Base-by-base conservation (phyloP, 148 eudicot species). In the Vaccinium myrtillus region DNA sequence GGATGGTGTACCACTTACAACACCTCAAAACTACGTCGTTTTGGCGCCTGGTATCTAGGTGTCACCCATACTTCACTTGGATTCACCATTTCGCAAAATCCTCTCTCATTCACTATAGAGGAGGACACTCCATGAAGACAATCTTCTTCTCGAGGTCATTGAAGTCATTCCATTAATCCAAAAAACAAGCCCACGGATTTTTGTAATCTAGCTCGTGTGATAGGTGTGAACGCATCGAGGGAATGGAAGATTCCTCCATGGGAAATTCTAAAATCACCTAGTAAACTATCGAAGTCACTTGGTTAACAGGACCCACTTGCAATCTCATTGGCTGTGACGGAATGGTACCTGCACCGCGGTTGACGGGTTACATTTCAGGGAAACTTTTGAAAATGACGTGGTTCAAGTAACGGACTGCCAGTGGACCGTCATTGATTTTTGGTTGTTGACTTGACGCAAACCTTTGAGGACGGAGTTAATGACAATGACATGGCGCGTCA, bases 141-240 rank as follows among this genome's bases (percentile, higher is more conserved):
- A 58, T 8, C 63, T 21, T 27, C 13, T 25, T 25, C 73, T 25
- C 73, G 73, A 25, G 73, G 73, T 25, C 39, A 69, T 69, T 69
- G 12, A 12, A 25, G 74, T 27, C 16, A 69, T 69, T 69, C 2
- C 58, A 49, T 49, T 49, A 6, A 49, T 13, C 30, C 27, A 61
- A 67, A 0, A 36, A 36, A 36, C 39, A 36, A 36, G 39, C 39
- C 39, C 39, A 36, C 39, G 74, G 61, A 27, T 14, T 23, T 63
- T 0, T 0, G 1, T 1, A 43, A 48, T 4, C 39, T 36, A 18
- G 15, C 5, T 27, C 15, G 56, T 30, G 58, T 21, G 46, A 23
- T 4, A 2, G 12, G 84, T 83, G 84, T 83, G 84, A 83, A 83
- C 84, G 79, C 84, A 9, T 54, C 21, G 39, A 67, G 56, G 23